Conservation (phyloP, 352 stramenopile genomes). For the Phytophthora litchii region DNA sequence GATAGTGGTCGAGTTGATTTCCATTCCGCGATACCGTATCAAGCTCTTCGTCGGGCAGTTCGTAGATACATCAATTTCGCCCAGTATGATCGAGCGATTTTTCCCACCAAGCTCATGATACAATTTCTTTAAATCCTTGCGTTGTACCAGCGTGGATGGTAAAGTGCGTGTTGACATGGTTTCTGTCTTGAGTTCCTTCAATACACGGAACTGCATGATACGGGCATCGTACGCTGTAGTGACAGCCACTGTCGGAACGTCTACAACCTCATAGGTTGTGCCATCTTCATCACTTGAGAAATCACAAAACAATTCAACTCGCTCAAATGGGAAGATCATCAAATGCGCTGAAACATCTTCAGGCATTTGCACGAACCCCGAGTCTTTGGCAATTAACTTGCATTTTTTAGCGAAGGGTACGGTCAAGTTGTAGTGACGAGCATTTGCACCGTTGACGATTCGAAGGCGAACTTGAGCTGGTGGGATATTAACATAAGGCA, state of each 20-base stretch:
- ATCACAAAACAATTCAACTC: conserved; percentile 65
- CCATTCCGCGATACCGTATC: conserved; percentile 54
- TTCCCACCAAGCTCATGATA: conserved; percentile 52
- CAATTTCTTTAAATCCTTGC: conserved; percentile 60
- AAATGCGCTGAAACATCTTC: conserved; percentile 29
- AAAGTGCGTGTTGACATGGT: conserved; percentile 47
- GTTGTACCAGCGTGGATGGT: conserved; percentile 41
- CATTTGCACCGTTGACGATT: conserved; percentile 62
- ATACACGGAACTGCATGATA: conserved; percentile 61
- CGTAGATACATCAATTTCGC: conserved; percentile 56
- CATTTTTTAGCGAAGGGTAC: conserved; percentile 71
- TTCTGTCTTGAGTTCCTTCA: conserved; percentile 40
- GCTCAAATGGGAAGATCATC: conserved; percentile 64
- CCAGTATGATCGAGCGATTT: conserved; percentile 54
- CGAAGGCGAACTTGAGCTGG: conserved; percentile 67
- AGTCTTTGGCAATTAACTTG: conserved; percentile 67
- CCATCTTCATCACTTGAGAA: conserved; percentile 48
- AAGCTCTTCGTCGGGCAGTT: conserved; percentile 49
- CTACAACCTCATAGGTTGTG: conserved; percentile 54
- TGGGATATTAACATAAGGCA: conserved; percentile 70
- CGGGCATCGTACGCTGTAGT: conserved; percentile 57
- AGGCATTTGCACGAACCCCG: conserved; percentile 56
- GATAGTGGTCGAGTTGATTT: conserved; percentile 61
- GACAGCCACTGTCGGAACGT: conserved; percentile 45
- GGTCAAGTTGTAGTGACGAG: conserved; percentile 78